Base-by-base conservation (phyloP, 2,329 filamentous ascomycete genomes). In the Daldinia sp. region DNA sequence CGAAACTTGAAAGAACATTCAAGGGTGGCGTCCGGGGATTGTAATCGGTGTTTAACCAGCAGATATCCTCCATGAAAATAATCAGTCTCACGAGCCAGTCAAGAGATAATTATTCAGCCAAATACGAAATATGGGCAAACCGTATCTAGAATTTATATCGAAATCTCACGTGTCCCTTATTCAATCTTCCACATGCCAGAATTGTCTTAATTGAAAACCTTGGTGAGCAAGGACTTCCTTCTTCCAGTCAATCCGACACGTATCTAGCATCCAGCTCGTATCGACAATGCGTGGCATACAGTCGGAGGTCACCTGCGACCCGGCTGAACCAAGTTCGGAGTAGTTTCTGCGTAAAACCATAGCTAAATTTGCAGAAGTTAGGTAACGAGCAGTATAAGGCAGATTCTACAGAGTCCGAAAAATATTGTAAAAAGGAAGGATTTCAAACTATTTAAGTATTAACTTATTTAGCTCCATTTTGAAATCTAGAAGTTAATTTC, bases 171-270 rank as follows among this genome's bases (percentile, higher is more conserved):
- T 18, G 13, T 33, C 26, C 26, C 15, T 30, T 10, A 50, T 50
- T 33, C 28, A 51, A 26, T 51, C 46, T 33, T 33, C 46, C 28
- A 33, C 33, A n/a, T 51, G 9, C 3, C 26, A 26, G 15, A 51
- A 30, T 51, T 26, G 46, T 51, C 26, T 51, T 26, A 51, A 51
- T 33, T 33, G 26, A n/a, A 28, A 7, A n/a, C 26, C 46, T 51
- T 33, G 46, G 46, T 51, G 7, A 51, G 12, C 46, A 26, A 30
- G 28, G 15, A 33, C 26, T 33, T 51, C 46, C 15, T 51, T 18
- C 9, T 13, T 18, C 46, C 46, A 51, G 7, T 51, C 15, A 51
- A 51, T 30, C 46, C 28, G 46, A 33, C 46, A 33, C 13, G 28
- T 30, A 33, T 51, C 28, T 18, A 30, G 18, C 33, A 51, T 33